Evolutionary conservation across 305 asterid species (phyloP), one percentile per base, ranked within the genome.

Genomic region (Ilex paraguariensis): DNA sequence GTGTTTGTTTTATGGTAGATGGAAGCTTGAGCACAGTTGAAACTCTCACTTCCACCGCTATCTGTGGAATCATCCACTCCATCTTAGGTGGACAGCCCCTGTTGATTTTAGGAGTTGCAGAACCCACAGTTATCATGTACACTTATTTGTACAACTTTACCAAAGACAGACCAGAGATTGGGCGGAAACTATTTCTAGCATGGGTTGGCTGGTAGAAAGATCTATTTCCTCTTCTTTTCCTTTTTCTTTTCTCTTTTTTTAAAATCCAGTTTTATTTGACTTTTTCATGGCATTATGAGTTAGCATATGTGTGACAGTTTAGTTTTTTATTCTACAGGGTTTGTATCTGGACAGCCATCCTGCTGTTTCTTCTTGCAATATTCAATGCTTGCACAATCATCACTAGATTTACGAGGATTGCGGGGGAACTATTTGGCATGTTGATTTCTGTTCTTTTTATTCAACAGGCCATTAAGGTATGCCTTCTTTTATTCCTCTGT

Each of bases 391-490:
- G 91, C 65, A 72, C 84, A 48, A 70, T 91, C 75, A 88, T 91
- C 74, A 72, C 72, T 44, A 87, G 93, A 70, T 91, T 91, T 74
- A 88, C 98, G 3, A 86, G 98, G 78, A 79, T 88, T 62, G 94
- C 96, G 28, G 96, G 96, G 75, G 98, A 91, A 59, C 91, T 86
- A 58, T 91, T 91, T 48, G 94, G 98, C 86, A 91, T 91, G 98
- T 71, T 88, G 69, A 91, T 91, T 63, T 77, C 94, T 0, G 87
- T 88, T 73, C 94, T 91, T 49, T 91, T 91, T 85, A 70, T 88
- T 71, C 95, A 88, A 70, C 94, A 88, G 71, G 98, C 96, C 74
- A 83, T 88, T 64, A 84, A 86, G 95, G 96, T 88, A 66, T 50
- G 8, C 31, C 7, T 44, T n/a, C 28, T 54, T 36, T 28, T 42